phyloP scores from a whole-genome alignment of 176 grass and related monocot species.

The Carex cristatella region DNA sequence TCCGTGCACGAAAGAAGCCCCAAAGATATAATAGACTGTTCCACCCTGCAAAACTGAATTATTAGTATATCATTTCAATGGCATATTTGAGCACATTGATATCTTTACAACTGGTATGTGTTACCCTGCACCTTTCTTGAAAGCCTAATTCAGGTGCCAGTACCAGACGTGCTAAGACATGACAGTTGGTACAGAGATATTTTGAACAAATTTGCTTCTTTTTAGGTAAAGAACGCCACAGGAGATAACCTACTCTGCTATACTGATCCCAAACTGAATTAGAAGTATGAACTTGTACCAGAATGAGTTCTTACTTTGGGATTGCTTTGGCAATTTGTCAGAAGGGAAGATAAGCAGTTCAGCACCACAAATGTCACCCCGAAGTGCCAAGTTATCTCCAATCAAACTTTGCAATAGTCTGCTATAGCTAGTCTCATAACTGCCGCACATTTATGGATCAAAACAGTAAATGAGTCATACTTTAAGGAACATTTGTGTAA shows the following conservation, averaged over 20 bases:
- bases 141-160: not conserved
- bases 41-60: constrained; percentile 62
- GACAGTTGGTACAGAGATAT: not conserved
- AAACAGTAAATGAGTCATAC: no score
- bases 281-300: constrained; percentile 1
- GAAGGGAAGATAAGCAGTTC: constrained; percentile 95
- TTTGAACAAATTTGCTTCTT: not conserved
- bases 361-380: constrained; percentile 44
- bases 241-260: not conserved
- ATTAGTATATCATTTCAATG: constrained; percentile 21
- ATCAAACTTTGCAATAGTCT: constrained; percentile 68
- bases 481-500: no score
- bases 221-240: constrained; percentile 1
- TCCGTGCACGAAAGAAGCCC: constrained; percentile 63
- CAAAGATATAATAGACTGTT: constrained; percentile 88
- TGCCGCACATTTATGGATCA: constrained; percentile 19
- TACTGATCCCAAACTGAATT: not conserved
- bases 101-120: not conserved
- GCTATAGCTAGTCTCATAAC: constrained; percentile 64
- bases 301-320: constrained; percentile 61
- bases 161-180: not conserved
- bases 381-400: constrained; percentile 65
- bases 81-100: constrained; percentile 4
- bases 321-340: constrained; percentile 60
- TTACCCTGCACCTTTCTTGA: not conserved